These are phyloP conservation scores for Colletotrichum liriopes DNA, from an alignment of 2,329 filamentous ascomycete genomes.

Conservation along the genomic window DNA sequence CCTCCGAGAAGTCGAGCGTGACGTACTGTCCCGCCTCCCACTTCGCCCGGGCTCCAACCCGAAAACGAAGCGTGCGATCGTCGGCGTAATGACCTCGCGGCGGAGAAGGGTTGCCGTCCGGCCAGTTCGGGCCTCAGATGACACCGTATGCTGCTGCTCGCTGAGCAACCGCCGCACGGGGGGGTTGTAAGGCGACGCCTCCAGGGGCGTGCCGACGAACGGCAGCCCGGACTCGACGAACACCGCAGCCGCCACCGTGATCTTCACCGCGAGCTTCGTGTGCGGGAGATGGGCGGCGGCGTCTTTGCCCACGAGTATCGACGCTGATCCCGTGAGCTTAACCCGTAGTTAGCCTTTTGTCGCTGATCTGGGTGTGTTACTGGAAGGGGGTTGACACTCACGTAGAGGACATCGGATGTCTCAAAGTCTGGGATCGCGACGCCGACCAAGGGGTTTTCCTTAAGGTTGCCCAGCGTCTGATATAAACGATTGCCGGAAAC, in stretches of 20 bases:
- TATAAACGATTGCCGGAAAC: conserved; percentile 87
- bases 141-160: conserved; percentile 59
- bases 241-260: conserved; percentile 73
- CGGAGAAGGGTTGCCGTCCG: conserved; percentile 69
- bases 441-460: conserved; percentile 76
- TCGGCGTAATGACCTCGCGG: conserved; percentile 75
- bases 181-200: conserved; percentile 85
- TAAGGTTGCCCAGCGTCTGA: conserved; percentile 85
- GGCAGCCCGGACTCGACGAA: conserved; percentile 77
- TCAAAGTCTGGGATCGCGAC: conserved; percentile 82
- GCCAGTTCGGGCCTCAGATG: background rate
- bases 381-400: conserved; percentile 29
- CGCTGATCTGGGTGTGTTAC: background rate
- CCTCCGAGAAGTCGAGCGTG: conserved; percentile 79
- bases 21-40: conserved; percentile 85
- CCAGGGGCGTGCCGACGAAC: conserved; percentile 74
- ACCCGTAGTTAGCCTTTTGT: conserved; percentile 5
- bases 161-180: conserved; percentile 74
- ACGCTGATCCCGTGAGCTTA: conserved; percentile 74
- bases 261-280: conserved; percentile 80
- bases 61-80: conserved; percentile 76
- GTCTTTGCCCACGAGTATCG: conserved; percentile 75
- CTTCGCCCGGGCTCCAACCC: conserved; percentile 49
- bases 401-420: conserved; percentile 80
- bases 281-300: conserved; percentile 76